Evolutionary conservation across 2,329 filamentous ascomycete genomes (phyloP).

Genomic region (Diaporthe citri): DNA sequence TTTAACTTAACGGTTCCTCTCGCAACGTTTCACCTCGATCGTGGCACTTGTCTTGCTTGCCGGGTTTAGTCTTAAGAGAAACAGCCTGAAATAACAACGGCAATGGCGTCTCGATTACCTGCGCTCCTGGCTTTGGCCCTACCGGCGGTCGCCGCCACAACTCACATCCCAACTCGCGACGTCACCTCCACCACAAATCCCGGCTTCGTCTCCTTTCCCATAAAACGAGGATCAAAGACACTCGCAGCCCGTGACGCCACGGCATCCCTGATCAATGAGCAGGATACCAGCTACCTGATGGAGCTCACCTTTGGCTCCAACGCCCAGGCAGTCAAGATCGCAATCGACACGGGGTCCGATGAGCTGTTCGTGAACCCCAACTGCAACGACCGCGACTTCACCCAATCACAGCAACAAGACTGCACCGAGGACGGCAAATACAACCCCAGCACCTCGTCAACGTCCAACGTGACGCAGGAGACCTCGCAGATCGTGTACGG

Average conservation of each 20-base stretch:
- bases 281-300: conserved; percentile 40
- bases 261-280: conserved; percentile 38
- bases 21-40: too few relatives aligned
- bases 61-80: not conserved
- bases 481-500: conserved; percentile 58
- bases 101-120: conserved; percentile 22
- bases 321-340: conserved; percentile 60
- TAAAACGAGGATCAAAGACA: conserved; percentile 33
- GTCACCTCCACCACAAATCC: conserved; percentile 16
- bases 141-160: conserved; percentile 28
- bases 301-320: conserved; percentile 62
- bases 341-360: conserved; percentile 67
- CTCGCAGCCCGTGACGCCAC: conserved; percentile 36
- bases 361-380: conserved; percentile 72
- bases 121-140: conserved; percentile 37
- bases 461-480: conserved; percentile 45
- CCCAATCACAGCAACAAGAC: conserved; percentile 49
- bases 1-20: not conserved
- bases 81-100: not conserved
- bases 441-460: conserved; percentile 51
- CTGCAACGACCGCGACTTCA: conserved; percentile 57
- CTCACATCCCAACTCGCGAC: conserved; percentile 18
- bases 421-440: conserved; percentile 58
- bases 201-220: conserved; percentile 41
- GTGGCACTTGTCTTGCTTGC: too few relatives aligned